These are phyloP conservation scores for Rauvolfia tetraphylla DNA, from an alignment of 257 asterid genomes.

Conservation along the genomic window DNA sequence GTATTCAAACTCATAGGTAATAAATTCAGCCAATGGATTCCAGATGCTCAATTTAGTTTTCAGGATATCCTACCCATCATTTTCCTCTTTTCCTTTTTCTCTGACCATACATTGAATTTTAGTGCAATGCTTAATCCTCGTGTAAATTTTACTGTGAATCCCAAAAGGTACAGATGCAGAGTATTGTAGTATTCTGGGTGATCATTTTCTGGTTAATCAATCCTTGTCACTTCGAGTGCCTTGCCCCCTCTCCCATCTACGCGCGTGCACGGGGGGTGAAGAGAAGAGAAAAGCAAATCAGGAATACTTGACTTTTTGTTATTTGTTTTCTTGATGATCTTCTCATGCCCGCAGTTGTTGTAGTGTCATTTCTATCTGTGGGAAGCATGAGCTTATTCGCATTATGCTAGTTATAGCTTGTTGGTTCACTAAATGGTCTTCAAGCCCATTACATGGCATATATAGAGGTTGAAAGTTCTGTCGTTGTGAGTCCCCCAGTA, in stretches of 20 bases:
- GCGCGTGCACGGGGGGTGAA: too few species aligned
- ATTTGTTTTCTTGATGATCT: too few species aligned
- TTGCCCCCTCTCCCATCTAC: too few species aligned
- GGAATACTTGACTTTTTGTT: background rate
- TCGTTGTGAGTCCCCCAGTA: background rate
- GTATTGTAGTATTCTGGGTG: background rate
- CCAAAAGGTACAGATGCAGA: background rate
- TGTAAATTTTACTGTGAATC: background rate
- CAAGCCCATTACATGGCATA: background rate
- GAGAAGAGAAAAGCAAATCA: too few species aligned
- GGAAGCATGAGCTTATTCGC: background rate
- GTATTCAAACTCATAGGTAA: background rate
- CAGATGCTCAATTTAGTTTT: background rate
- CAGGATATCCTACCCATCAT: background rate
- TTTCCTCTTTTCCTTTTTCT: background rate
- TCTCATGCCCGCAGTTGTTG: background rate
- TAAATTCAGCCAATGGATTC: background rate
- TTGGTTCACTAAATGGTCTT: background rate
- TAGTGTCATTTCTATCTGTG: background rate
- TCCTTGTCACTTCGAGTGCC: background rate
- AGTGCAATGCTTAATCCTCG: background rate
- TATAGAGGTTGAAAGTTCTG: background rate
- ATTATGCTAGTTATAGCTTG: background rate
- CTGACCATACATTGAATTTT: background rate
- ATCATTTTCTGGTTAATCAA: background rate